Evolutionary conservation across 139 green algal genomes (phyloP), one percentile per base, ranked within the genome.

Genomic region (Micractinium sp.): DNA sequence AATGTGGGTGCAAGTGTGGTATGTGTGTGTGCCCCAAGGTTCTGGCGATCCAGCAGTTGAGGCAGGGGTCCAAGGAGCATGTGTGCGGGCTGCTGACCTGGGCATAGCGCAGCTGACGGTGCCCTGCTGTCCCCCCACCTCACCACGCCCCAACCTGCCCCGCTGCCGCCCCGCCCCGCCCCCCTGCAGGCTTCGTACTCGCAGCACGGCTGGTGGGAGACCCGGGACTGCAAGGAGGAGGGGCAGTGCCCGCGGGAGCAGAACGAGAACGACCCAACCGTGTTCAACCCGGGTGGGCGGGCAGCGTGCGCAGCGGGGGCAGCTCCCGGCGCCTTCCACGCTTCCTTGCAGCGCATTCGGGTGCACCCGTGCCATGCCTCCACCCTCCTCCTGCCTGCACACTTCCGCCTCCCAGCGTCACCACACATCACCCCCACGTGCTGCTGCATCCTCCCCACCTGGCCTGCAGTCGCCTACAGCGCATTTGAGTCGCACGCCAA

Each of bases 201-300:
- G 12, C 89, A 92, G 85, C 89, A 92, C 85, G 61, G 35, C 67
- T 92, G 89, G 89, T 87, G 76, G 60, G 89, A 92, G 78, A 87
- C 85, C 18, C 85, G 89, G 15, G 85, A 92, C 84, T 92, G 89
- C 63, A 75, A 77, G 1, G 23, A 81, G 76, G 82, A 66, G 33
- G 89, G 89, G 63, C 77, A 90, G 76, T 92, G 89, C 47, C 78
- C 66, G 18, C 56, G 84, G 29, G 81, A 88, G 36, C 31, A 25
- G n/a, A 35, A 85, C 29, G 38, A 41, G 2, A 82, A 85, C 31
- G 89, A 80, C 74, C 74, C 74, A n/a, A 80, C 82, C n/a, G 29
- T 79, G 9, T 5, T 60, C n/a, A 69, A 78, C 61, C 82, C 82
- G 29, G 82, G 82, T 86, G 19, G 63, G 63, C 19, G 19, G 60